phyloP scores from a whole-genome alignment of 305 asterid species.

The Fraxinus albicans region DNA sequence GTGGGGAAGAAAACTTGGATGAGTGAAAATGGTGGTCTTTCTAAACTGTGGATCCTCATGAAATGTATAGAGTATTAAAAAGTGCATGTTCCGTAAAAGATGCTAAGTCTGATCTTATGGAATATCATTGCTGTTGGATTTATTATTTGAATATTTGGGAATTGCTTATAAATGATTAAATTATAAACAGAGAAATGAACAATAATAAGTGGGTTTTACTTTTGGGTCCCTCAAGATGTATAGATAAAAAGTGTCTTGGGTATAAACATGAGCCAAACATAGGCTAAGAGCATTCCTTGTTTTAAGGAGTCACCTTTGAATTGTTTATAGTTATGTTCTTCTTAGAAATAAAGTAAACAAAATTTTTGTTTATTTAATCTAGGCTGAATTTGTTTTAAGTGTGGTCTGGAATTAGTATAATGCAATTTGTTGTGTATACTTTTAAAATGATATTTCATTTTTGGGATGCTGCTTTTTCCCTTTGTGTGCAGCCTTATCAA shows the following conservation, averaged over 20 bases:
- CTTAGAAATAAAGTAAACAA: neutral
- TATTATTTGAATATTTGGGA: neutral
- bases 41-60: neutral
- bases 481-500: slow-evolving; percentile 65
- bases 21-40: neutral
- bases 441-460: neutral
- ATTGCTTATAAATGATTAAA: neutral
- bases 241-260: no score
- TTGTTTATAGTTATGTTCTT: neutral
- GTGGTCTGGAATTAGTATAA: neutral
- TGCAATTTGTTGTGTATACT: neutral
- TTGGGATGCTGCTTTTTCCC: slow-evolving; percentile 7
- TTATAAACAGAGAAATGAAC: no score
- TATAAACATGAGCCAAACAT: no score
- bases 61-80: neutral
- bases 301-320: neutral
- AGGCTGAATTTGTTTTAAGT: neutral
- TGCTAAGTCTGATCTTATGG: neutral
- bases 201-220: no score
- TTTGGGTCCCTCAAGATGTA: no score
- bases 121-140: neutral
- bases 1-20: neutral
- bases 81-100: neutral
- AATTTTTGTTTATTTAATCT: neutral
- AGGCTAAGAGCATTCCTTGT: neutral